These are phyloP conservation scores for Psilocybe subaeruginosa DNA, from an alignment of 768 basidiomycete genomes.

Conservation along the genomic window DNA sequence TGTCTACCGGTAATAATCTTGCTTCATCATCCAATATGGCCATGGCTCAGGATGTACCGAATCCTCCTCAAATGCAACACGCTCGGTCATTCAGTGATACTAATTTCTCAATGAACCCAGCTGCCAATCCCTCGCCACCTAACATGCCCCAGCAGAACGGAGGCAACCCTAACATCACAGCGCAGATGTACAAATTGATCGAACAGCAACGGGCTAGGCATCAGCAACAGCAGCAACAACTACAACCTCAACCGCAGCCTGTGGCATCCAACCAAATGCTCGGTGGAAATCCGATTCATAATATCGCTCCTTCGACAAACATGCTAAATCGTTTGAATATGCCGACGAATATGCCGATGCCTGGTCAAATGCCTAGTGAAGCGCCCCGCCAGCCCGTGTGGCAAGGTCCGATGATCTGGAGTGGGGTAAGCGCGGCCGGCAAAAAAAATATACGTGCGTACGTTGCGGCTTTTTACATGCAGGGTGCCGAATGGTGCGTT, in stretches of 20 bases:
- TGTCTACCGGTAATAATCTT: background rate
- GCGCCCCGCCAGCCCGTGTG: conserved; percentile 34
- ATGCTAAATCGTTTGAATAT: background rate
- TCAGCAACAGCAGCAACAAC: conserved; percentile 15
- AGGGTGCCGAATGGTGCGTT: conserved; percentile 35
- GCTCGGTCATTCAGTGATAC: conserved; percentile 14
- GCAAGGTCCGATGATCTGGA: conserved; percentile 53
- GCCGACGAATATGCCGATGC: background rate
- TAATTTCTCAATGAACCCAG: conserved; percentile 7
- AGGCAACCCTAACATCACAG: conserved; percentile 18
- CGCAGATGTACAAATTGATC: conserved; percentile 52
- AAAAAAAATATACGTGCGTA: conserved; percentile 48
- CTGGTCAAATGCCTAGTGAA: background rate
- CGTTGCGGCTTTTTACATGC: conserved; percentile 35
- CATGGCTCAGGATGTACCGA: conserved; percentile 3
- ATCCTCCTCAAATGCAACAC: conserved; percentile 10
- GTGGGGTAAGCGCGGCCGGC: conserved; percentile 36
- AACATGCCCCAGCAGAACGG: background rate
- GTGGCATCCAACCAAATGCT: background rate
- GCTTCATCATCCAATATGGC: conserved; percentile 7
- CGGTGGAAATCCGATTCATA: background rate
- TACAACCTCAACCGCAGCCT: background rate
- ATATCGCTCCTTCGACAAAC: background rate
- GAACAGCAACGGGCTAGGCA: conserved; percentile 40
- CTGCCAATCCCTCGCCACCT: background rate